Evolutionary conservation across 768 basidiomycete species (phyloP), one percentile per base, ranked within the genome.

Genomic region (Amanita exitialis): DNA sequence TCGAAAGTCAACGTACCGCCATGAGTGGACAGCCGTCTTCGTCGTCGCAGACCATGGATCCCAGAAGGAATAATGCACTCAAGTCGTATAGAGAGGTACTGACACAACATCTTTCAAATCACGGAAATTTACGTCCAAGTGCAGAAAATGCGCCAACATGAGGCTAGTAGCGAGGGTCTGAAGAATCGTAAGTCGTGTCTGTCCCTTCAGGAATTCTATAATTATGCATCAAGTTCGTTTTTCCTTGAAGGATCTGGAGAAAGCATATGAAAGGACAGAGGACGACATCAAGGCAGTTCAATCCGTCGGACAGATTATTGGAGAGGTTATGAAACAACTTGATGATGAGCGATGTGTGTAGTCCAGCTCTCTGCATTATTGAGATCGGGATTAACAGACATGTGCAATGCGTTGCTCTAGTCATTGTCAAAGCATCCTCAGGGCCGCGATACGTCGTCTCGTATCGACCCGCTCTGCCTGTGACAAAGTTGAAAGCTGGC

Each of bases 251-350:
- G 83, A 90, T 52, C 68, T 97, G 9, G 87, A 94, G 64, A 86
- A 86, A 59, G 86, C 84, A 41, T 98, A 81, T 61, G 90, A 82
- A 58, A 93, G 95, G 76, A 95, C 92, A 0, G 96, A 99, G 68
- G 93, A 99, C 23, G 95, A 99, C 61, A 95, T 99, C 69, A 98
- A 97, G 69, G 96, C 96, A 38, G 85, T 99, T 13, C 96, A 99
- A 64, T 94, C 90, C 6, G 96, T 98, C 12, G 96, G 96, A 27
- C 96, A 99, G 70, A 97, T 99, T 57, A 95, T 99, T 50, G 96
- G 92, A 55, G 96, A 99, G 70, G 91, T 99, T 51, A 86, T 98
- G 82, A 97, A 97, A 68, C 94, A 99, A 65, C 72, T 99, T 8
- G 96, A 98, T 61, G 92, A 96, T 55, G 95, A 98, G 67, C 77